Evolutionary conservation across 345 rosid species (phyloP), one percentile per base, ranked within the genome.

Genomic region (Acer saccharum): DNA sequence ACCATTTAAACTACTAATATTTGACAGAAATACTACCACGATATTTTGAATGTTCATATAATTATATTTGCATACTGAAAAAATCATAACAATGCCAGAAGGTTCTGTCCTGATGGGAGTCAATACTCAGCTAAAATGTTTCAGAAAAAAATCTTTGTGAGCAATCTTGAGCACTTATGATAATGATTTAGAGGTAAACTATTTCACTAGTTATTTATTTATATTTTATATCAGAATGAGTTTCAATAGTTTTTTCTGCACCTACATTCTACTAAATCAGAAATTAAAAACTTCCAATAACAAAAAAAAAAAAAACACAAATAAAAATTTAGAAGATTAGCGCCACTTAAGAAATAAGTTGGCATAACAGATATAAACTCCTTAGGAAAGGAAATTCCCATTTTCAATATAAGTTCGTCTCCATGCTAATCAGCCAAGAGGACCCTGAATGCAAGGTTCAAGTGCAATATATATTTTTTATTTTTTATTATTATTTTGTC

Each of bases 151-250:
- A 60, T 48, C 13, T 46, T 11, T 54, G 5, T 54, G 18, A 29
- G 61, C 52, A 73, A 57, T 41, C 54, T 54, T 54, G 58, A 54
- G n/a, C n/a, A 54, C 6, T 54, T 54, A 5, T 54, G 58, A 29
- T 68, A 23, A 71, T 12, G 7, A 41, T 44, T 67, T 67, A 55
- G 18, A 20, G 50, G 54, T 44, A 60, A 79, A 73, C 68, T 57
- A 68, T 20, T 72, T 20, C 64, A 69, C 46, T 35, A 23, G 58
- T 54, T 14, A 54, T 54, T 54, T 54, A 14, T 54, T 54, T 11
- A 50, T 50, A 12, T 50, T 54, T 54, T 16, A 54, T 16, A 54
- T 54, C 20, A 54, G 58, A 16, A 54, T 54, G n/a, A 68, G 20
- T 65, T 41, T 20, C 43, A 69, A 48, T 35, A 23, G 57, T 61